Evolutionary conservation across 176 grass and related monocot genomes (phyloP).

Genomic region (Tuctoria greenei): DNA sequence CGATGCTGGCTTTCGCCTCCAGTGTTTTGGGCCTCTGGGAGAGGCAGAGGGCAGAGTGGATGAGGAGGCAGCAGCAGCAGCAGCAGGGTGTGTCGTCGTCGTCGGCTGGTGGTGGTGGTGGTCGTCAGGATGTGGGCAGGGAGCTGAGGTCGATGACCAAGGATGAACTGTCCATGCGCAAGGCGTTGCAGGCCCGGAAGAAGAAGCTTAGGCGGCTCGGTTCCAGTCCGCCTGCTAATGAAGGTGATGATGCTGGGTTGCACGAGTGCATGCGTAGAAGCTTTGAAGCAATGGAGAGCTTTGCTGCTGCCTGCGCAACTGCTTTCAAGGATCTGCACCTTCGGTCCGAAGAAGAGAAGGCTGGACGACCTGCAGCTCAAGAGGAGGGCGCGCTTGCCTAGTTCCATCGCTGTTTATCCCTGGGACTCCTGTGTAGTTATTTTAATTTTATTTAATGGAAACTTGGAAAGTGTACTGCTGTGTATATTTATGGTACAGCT

Average conservation of each 20-base stretch:
- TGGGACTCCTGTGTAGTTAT: too few species aligned
- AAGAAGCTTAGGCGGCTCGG: too few species aligned
- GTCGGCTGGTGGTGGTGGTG: too few species aligned
- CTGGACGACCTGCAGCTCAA: too few species aligned
- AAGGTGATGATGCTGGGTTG: too few species aligned
- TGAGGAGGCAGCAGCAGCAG: constrained; percentile 23
- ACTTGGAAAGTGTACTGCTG: too few species aligned
- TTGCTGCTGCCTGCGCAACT: constrained; percentile 34
- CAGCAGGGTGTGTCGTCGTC: neutral
- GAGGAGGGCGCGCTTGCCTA: too few species aligned
- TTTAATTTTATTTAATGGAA: too few species aligned
- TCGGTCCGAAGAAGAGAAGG: constrained; percentile 40
- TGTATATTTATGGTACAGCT: too few species aligned
- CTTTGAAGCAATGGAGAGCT: constrained; percentile 67
- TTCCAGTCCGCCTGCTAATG: too few species aligned
- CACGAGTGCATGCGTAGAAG: constrained; percentile 42
- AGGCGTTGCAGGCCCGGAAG: constrained; percentile 36
- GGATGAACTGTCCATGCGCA: constrained; percentile 46
- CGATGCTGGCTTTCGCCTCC: constrained; percentile 47
- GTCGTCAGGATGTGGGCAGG: constrained; percentile 42
- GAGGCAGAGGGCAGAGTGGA: constrained; percentile 45
- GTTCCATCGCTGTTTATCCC: too few species aligned
- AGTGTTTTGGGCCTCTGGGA: constrained; percentile 52
- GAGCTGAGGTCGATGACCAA: constrained; percentile 52
- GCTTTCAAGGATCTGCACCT: constrained; percentile 49